Percentiles rank a stretch among this genome's conserved stretches.
Evolutionary conservation across 2,329 filamentous ascomycete genomes (phyloP).

Genomic region (Cladosporium austrohemisphaericum): DNA sequence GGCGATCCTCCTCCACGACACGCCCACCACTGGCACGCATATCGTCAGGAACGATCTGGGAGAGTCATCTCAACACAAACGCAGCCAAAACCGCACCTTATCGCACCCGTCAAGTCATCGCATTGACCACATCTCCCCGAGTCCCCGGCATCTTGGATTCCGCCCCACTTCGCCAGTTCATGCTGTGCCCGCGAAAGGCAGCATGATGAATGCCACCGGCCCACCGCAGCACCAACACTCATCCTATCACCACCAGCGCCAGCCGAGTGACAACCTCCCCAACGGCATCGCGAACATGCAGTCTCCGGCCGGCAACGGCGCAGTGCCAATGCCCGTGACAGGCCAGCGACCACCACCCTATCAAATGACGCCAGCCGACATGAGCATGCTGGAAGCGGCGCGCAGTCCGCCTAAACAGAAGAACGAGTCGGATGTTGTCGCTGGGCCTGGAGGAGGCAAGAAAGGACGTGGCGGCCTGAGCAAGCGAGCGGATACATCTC

Average conservation of each 20-base stretch:
- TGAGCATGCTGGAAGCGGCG: conserved; percentile 31
- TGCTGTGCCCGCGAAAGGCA: conserved; percentile 1
- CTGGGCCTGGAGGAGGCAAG: neutral
- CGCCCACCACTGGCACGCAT: neutral
- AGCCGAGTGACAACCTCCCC: conserved; percentile 4
- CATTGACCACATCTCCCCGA: no score
- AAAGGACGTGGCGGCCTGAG: conserved; percentile 21
- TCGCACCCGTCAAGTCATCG: no score
- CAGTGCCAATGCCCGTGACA: conserved; percentile 28
- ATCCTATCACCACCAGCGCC: conserved; percentile 8
- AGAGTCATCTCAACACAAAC: no score
- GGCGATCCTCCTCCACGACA: neutral
- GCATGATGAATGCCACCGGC: conserved; percentile 11
- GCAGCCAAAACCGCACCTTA: no score
- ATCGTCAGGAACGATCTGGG: neutral
- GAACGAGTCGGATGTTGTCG: conserved; percentile 33
- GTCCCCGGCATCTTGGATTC: conserved; percentile 3
- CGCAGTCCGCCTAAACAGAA: conserved; percentile 50
- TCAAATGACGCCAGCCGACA: conserved; percentile 18
- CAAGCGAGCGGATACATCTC: conserved; percentile 69
- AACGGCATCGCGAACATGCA: conserved; percentile 12
- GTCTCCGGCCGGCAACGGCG: conserved; percentile 21
- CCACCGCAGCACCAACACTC: conserved; percentile 10
- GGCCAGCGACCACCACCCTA: conserved; percentile 21
- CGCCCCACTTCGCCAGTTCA: conserved; percentile 11